Base-by-base conservation (phyloP, 1,284 basidiomycete species). In the Malassezia japonica region DNA sequence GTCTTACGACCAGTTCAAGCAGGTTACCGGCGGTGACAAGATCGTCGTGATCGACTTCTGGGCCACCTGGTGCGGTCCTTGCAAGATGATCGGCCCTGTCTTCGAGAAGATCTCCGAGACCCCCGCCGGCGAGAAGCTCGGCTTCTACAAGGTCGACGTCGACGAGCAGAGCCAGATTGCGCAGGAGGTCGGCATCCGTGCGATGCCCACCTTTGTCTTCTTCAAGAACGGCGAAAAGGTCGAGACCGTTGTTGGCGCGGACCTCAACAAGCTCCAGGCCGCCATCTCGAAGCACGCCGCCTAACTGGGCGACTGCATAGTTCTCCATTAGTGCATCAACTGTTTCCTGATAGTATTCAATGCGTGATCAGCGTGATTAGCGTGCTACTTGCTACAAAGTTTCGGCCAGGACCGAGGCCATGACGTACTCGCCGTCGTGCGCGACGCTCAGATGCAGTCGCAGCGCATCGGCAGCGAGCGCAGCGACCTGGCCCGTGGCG, bases 361-460 rank as follows among this genome's bases (percentile, higher is more conserved):
- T 12, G 6, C 6, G 27, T 28, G 6, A 28, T 6, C 12, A 6
- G 12, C 6, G 6, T 28, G 8, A 15, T 25, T 29, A 7, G 16
- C 18, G 10, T 15, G 18, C 0, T 34, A 12, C 10, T 15, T n/a
- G 18, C 12, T 24, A 43, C 13, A 23, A 13, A 7, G 15, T 41
- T 25, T 86, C 83, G 16, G 82, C 80, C 16, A 87, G 62, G 20
- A 90, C 86, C 9, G 81, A 81, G 3, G 86, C 80, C 41, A 85
- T 78, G 8, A 87, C 79, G 63, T 87, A 87, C 33, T 86, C 84
- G 21, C 85, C 86, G 62, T 91, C 88, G 61, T 91, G 87, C 59
- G 83, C 86, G 40, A 88, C 78, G 40, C 83, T 87, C 18, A 81
- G 78, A 69, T 85, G 81, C 24, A 66, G 25, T 10, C 43, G 48